phyloP scores from a whole-genome alignment of 805 yeast species.

The Candida ovalis region DNA sequence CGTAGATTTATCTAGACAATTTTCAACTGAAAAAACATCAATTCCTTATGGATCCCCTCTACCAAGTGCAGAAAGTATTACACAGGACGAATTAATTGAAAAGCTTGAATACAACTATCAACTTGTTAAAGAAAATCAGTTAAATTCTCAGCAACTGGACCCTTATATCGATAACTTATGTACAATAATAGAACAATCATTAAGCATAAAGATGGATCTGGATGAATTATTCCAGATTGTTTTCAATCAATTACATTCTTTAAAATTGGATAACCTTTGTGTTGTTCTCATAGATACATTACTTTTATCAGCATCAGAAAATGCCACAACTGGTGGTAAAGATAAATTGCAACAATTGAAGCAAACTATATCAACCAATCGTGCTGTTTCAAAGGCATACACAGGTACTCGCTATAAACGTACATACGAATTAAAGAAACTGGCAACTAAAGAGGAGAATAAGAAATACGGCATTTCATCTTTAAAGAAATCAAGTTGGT shows the following conservation, averaged over 20 bases:
- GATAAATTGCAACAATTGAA: background rate
- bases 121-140: background rate
- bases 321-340: background rate
- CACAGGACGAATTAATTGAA: background rate
- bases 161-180: slow-evolving; percentile 6
- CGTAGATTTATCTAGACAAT: background rate
- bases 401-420: background rate
- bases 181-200: slow-evolving; percentile 3
- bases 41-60: background rate
- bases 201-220: slow-evolving; percentile 4
- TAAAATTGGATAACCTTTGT: slow-evolving; percentile 8
- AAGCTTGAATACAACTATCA: background rate
- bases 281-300: background rate
- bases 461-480: background rate
- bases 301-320: background rate
- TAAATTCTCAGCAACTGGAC: background rate
- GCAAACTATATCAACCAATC: background rate
- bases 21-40: background rate
- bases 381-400: background rate
- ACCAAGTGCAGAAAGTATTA: background rate
- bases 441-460: background rate
- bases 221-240: slow-evolving; percentile 10
- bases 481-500: background rate
- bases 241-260: slow-evolving; percentile 16
- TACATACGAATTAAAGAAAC: background rate